A percentile compares a stretch with the other conserved stretches of the same genome.
Evolutionary conservation across 306 rosid species (phyloP).

Genomic region (Ormosia semicastrata): DNA sequence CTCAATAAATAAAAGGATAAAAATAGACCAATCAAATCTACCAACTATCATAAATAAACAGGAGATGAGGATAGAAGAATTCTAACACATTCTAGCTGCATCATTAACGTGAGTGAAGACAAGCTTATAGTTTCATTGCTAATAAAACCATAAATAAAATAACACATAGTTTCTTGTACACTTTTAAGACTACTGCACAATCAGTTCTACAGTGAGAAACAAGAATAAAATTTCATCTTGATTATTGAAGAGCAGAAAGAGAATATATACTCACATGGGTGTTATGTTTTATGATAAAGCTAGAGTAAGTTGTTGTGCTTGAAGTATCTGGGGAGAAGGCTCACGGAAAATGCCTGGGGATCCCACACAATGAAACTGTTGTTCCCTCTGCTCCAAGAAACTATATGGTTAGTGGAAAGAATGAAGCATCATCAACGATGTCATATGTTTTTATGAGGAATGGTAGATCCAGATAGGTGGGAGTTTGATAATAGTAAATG

Average conservation of each 20-base stretch:
- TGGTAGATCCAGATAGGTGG: conserved; percentile 37
- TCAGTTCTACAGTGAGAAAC: not conserved
- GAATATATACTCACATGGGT: conserved; percentile 54
- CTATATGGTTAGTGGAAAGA: conserved; percentile 46
- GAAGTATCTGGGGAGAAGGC: conserved; percentile 73
- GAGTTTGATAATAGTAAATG: too few relatives aligned
- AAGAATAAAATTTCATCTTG: not conserved
- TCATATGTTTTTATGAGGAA: conserved; percentile 77
- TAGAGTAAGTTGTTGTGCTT: conserved; percentile 82
- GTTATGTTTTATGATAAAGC: conserved; percentile 79
- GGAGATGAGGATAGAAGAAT: not conserved
- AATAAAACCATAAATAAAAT: not conserved
- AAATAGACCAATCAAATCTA: conserved; percentile 15
- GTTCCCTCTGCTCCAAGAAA: conserved; percentile 71
- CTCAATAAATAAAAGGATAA: conserved; percentile 4
- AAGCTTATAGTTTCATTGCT: not conserved
- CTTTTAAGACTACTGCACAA: not conserved
- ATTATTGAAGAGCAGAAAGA: not conserved
- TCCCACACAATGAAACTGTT: conserved; percentile 82
- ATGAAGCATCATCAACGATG: conserved; percentile 51
- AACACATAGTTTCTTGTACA: not conserved
- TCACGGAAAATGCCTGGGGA: conserved; percentile 53
- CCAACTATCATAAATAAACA: not conserved
- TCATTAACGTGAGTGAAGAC: conserved; percentile 4
- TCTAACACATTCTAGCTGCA: not conserved